phyloP scores from a whole-genome alignment of 169 alveolate species.

The Plasmodium gaboni region DNA sequence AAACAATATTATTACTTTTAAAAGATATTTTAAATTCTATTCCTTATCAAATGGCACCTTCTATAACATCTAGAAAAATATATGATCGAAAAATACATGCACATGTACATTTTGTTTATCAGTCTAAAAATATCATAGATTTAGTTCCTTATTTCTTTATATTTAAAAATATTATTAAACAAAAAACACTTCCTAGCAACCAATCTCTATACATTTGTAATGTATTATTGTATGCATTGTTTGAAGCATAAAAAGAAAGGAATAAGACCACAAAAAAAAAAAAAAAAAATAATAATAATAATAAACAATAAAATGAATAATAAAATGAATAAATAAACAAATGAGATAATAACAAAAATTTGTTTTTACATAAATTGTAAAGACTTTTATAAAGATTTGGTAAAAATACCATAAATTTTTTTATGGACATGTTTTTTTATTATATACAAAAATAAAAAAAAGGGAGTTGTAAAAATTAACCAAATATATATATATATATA shows the following conservation, averaged over 20 bases:
- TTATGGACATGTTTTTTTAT: too few species aligned
- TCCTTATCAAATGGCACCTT: slow-evolving; percentile 77
- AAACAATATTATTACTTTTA: slow-evolving; percentile 64
- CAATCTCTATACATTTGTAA: slow-evolving; percentile 69
- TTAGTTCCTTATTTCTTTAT: slow-evolving; percentile 68
- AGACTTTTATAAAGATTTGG: too few species aligned
- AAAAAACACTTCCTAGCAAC: slow-evolving; percentile 57
- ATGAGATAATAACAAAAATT: too few species aligned
- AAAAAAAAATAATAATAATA: too few species aligned
- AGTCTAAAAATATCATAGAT: slow-evolving; percentile 16
- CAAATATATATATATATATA: too few species aligned
- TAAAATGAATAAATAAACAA: too few species aligned
- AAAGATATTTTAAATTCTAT: slow-evolving; percentile 68
- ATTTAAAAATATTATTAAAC: slow-evolving; percentile 60
- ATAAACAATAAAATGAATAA: too few species aligned
- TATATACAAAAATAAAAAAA: too few species aligned
- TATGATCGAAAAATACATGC: slow-evolving; percentile 68
- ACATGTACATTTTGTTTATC: slow-evolving; percentile 72
- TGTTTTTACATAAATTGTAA: too few species aligned
- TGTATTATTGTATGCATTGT: slow-evolving; percentile 64
- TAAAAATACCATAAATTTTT: too few species aligned
- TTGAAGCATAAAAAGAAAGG: slow-evolving; percentile 48
- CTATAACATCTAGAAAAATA: slow-evolving; percentile 54
- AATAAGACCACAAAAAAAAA: not conserved
- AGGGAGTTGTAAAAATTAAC: too few species aligned